Conservation (phyloP, 805 yeast genomes). For the Hermanozyma aechmeae region DNA sequence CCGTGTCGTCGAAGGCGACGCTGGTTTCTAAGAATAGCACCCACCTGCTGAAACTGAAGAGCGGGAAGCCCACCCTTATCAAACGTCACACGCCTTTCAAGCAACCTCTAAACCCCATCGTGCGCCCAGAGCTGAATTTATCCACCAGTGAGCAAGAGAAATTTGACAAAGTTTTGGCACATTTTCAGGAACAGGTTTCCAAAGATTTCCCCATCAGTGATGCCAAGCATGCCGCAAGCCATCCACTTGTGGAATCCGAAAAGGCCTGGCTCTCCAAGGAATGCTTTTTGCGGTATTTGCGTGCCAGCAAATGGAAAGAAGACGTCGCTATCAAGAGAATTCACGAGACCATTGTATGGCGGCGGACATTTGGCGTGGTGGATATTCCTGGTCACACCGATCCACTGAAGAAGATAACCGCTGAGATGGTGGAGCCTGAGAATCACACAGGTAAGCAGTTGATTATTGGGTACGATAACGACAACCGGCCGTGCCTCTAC, state of each 20-base stretch:
- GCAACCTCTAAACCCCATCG: slow-evolving; percentile 25
- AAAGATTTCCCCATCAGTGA: slow-evolving; percentile 23
- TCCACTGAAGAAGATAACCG: slow-evolving; percentile 21
- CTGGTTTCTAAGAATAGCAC: slow-evolving; percentile 9
- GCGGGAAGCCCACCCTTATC: slow-evolving; percentile 7
- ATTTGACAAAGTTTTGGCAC: slow-evolving; percentile 18
- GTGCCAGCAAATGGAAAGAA: slow-evolving; percentile 44
- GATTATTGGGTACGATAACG: slow-evolving; percentile 46
- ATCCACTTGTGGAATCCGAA: slow-evolving; percentile 23
- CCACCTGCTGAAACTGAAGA: too few relatives aligned
- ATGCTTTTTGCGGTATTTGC: slow-evolving; percentile 40
- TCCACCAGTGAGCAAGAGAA: slow-evolving; percentile 20
- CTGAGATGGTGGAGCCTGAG: slow-evolving; percentile 37
- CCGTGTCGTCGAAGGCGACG: slow-evolving; percentile 8
- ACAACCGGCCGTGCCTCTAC: slow-evolving; percentile 44
- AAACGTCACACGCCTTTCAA: slow-evolving; percentile 32
- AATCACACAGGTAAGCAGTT: slow-evolving; percentile 46
- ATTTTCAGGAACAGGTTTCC: slow-evolving; percentile 18
- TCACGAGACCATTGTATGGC: slow-evolving; percentile 42
- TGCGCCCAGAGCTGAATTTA: slow-evolving; percentile 20
- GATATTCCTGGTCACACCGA: slow-evolving; percentile 18
- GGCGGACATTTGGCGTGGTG: slow-evolving; percentile 43
- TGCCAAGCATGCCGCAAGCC: slow-evolving; percentile 11
- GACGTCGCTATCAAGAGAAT: slow-evolving; percentile 35
- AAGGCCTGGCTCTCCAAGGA: slow-evolving; percentile 42